A percentile compares a stretch with the other conserved stretches of the same genome.
These are phyloP conservation scores for Favolaschia claudopus DNA, from an alignment of 768 basidiomycete species.

Conservation along the genomic window DNA sequence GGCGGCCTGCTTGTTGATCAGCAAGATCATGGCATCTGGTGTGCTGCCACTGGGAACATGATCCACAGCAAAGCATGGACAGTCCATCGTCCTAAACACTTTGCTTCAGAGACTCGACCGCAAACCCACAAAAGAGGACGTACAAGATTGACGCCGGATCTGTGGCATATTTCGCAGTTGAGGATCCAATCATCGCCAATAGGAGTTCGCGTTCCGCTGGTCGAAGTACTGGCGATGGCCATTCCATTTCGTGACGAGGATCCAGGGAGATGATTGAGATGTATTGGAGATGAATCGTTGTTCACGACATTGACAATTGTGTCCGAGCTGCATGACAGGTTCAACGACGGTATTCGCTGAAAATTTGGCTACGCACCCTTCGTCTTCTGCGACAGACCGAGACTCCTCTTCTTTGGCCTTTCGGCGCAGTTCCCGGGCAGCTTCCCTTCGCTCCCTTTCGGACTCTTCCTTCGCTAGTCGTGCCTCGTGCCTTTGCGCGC, in stretches of 20 bases:
- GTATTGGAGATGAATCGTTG: slow-evolving; percentile 13
- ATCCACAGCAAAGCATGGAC: slow-evolving; percentile 83
- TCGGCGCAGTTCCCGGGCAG: slow-evolving; percentile 62
- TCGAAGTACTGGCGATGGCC: slow-evolving; percentile 29
- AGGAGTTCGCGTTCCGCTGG: slow-evolving; percentile 60
- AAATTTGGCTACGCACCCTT: slow-evolving; percentile 24
- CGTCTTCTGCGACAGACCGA: slow-evolving; percentile 36
- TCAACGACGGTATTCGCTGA: slow-evolving; percentile 14
- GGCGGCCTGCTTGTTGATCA: slow-evolving; percentile 69
- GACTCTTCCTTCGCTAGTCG: slow-evolving; percentile 65
- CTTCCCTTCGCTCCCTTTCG: slow-evolving; percentile 61
- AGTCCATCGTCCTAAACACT: slow-evolving; percentile 74
- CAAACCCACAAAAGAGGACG: slow-evolving; percentile 32
- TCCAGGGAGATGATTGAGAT: slow-evolving; percentile 19
- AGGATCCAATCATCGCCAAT: slow-evolving; percentile 80
- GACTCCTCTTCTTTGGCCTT: slow-evolving; percentile 57
- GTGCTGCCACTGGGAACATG: slow-evolving; percentile 90
- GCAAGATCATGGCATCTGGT: slow-evolving; percentile 82
- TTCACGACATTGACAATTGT: slow-evolving; percentile 20
- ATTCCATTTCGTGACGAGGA: slow-evolving; percentile 21
- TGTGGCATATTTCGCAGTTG: slow-evolving; percentile 86
- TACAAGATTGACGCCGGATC: slow-evolving; percentile 77
- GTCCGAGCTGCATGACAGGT: slow-evolving; percentile 21
- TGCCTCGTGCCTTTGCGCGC: slow-evolving; percentile 64
- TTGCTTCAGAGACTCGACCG: slow-evolving; percentile 16